A percentile compares a stretch with the other conserved stretches of the same genome.
phyloP scores from a whole-genome alignment of 108 stramenopile genomes.

The Nannochloropsis salina region DNA sequence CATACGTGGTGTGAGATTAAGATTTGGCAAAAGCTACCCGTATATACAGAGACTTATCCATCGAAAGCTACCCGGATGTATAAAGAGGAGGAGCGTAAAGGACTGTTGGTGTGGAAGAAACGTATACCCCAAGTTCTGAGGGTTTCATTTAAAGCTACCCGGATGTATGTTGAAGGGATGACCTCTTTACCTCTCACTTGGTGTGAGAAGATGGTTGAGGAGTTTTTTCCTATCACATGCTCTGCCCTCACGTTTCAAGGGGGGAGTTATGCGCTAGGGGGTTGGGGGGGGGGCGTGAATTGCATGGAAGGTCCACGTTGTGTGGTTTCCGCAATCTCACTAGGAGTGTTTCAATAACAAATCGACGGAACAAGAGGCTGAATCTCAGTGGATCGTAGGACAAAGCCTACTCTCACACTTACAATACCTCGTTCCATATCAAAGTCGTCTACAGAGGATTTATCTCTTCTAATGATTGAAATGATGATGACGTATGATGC shows the following conservation, averaged over 20 bases:
- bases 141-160: neutral
- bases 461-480: constrained; percentile 77
- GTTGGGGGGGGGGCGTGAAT: neutral
- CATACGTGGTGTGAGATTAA: too few relatives aligned
- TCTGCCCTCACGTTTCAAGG: neutral
- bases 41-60: too few relatives aligned
- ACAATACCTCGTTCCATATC: constrained; percentile 85
- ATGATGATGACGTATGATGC: constrained; percentile 53
- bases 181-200: neutral
- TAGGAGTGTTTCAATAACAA: constrained; percentile 51
- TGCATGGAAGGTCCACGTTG: neutral
- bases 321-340: constrained; percentile 19
- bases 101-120: too few relatives aligned
- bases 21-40: too few relatives aligned
- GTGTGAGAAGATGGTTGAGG: neutral
- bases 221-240: neutral
- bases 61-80: too few relatives aligned
- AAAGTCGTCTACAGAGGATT: constrained; percentile 89
- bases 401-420: constrained; percentile 91
- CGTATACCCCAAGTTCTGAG: too few relatives aligned
- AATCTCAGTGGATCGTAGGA: constrained; percentile 96
- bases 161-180: neutral
- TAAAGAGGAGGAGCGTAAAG: too few relatives aligned
- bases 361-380: constrained; percentile 78
- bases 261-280: neutral